Evolutionary conservation across 1,284 basidiomycete species (phyloP).

Genomic region (Malassezia brasiliensis): DNA sequence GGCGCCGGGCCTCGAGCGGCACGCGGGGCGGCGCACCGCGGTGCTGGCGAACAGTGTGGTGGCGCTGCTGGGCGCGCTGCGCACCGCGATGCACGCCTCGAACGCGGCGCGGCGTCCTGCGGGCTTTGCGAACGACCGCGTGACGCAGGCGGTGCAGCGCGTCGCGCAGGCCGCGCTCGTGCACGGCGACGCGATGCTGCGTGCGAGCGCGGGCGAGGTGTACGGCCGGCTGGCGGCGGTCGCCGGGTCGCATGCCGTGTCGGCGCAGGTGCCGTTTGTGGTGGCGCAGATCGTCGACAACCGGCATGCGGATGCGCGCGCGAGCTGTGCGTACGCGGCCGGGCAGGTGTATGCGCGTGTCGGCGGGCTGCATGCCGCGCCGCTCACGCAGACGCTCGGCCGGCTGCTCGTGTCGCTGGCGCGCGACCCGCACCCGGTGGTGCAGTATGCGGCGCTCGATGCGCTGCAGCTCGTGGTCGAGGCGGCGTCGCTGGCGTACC

Average conservation of each 20-base stretch:
- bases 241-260: conserved; percentile 74
- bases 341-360: conserved; percentile 88
- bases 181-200: conserved; percentile 67
- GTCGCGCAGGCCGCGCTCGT: conserved; percentile 76
- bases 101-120: conserved; percentile 24
- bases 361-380: conserved; percentile 83
- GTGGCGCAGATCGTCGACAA: conserved; percentile 95
- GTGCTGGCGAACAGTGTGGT: conserved; percentile 71
- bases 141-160: conserved; percentile 61
- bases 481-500: conserved; percentile 82
- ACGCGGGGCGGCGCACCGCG: conserved; percentile 77
- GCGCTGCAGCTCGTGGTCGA: conserved; percentile 80
- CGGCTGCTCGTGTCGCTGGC: conserved; percentile 90
- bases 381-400: conserved; percentile 87
- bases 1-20: conserved; percentile 74
- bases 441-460: conserved; percentile 83
- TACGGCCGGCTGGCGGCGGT: conserved; percentile 78
- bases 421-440: conserved; percentile 90
- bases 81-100: conserved; percentile 41
- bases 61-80: conserved; percentile 67
- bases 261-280: conserved; percentile 76
- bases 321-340: conserved; percentile 86
- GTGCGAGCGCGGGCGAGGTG: conserved; percentile 74
- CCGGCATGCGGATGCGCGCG: conserved; percentile 80
- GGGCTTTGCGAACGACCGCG: conserved; percentile 55